Percentiles rank a stretch among this genome's conserved stretches.
Evolutionary conservation across 495 filamentous ascomycete species (phyloP).

Genomic region (Aspergillus biplanus): DNA sequence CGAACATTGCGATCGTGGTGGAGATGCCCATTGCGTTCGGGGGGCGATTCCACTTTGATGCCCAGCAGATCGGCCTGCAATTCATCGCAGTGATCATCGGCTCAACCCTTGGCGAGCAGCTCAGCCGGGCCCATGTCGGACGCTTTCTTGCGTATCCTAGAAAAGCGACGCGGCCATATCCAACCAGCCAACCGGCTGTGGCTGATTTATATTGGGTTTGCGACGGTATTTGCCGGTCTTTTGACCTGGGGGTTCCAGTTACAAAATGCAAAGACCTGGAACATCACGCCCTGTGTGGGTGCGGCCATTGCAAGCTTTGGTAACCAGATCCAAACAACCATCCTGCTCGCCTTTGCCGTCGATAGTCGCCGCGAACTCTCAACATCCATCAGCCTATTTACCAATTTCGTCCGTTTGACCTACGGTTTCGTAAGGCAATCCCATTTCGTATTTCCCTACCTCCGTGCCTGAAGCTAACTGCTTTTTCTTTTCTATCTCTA

Average conservation of each 20-base stretch:
- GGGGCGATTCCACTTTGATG: slow-evolving; percentile 36
- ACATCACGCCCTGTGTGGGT: slow-evolving; percentile 39
- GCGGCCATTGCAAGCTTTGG: slow-evolving; percentile 40
- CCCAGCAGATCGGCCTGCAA: slow-evolving; percentile 41
- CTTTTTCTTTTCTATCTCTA: slow-evolving; percentile 1
- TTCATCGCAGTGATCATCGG: slow-evolving; percentile 42
- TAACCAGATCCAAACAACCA: slow-evolving; percentile 40
- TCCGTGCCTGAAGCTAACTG: no score
- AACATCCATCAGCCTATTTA: slow-evolving; percentile 37
- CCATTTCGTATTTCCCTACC: not conserved
- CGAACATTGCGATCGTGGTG: slow-evolving; percentile 35
- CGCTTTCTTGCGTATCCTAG: slow-evolving; percentile 26
- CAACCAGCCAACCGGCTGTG: slow-evolving; percentile 37
- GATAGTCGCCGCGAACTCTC: slow-evolving; percentile 34
- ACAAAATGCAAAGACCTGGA: slow-evolving; percentile 33
- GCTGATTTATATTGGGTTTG: slow-evolving; percentile 38
- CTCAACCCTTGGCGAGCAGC: slow-evolving; percentile 38
- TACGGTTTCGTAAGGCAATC: no score
- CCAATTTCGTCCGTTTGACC: slow-evolving; percentile 38
- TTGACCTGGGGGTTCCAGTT: slow-evolving; percentile 37
- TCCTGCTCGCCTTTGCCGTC: slow-evolving; percentile 35
- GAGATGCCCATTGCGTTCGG: slow-evolving; percentile 39
- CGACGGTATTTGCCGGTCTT: slow-evolving; percentile 30
- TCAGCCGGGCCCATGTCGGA: slow-evolving; percentile 38
- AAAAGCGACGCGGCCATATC: slow-evolving; percentile 17